A percentile compares a stretch with the other conserved stretches of the same genome.
Conservation (phyloP, 2,329 filamentous ascomycete genomes). For the Stemphylium beticola region DNA sequence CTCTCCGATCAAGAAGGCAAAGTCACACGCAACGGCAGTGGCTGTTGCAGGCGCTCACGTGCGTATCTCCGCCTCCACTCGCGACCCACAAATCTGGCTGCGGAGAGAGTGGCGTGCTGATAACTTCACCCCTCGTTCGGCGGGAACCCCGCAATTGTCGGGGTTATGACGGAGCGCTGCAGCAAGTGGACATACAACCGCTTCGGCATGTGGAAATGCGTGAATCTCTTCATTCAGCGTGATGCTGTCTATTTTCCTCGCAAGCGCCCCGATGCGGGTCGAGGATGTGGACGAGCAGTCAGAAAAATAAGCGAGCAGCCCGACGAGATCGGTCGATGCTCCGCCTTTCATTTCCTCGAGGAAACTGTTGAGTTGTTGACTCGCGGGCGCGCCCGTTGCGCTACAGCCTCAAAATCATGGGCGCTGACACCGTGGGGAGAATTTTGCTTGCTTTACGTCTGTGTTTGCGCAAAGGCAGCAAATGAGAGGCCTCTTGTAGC, state of each 20-base stretch:
- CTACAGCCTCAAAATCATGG: conserved; percentile 12
- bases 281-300: not conserved
- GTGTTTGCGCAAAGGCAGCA: not conserved
- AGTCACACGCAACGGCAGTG: conserved; percentile 3
- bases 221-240: not conserved
- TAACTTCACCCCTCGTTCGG: conserved; percentile 12
- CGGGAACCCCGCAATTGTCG: conserved; percentile 27
- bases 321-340: conserved; percentile 21
- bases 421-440: conserved; percentile 4
- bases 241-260: not conserved
- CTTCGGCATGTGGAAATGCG: conserved; percentile 11
- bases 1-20: conserved; percentile 4
- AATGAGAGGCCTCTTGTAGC: not conserved
- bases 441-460: not conserved
- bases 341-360: conserved; percentile 31
- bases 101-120: conserved; percentile 19
- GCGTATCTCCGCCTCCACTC: conserved; percentile 16
- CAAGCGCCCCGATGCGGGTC: conserved; percentile 2
- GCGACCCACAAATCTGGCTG: conserved; percentile 15
- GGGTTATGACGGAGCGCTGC: conserved; percentile 24
- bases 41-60: conserved; percentile 6
- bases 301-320: conserved; percentile 10
- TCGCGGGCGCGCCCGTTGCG: conserved; percentile 24
- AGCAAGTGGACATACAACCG: conserved; percentile 13
- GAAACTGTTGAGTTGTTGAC: conserved; percentile 37